Evolutionary conservation across 2,329 filamentous ascomycete species (phyloP).

Genomic region (Raffaelea arxii): DNA sequence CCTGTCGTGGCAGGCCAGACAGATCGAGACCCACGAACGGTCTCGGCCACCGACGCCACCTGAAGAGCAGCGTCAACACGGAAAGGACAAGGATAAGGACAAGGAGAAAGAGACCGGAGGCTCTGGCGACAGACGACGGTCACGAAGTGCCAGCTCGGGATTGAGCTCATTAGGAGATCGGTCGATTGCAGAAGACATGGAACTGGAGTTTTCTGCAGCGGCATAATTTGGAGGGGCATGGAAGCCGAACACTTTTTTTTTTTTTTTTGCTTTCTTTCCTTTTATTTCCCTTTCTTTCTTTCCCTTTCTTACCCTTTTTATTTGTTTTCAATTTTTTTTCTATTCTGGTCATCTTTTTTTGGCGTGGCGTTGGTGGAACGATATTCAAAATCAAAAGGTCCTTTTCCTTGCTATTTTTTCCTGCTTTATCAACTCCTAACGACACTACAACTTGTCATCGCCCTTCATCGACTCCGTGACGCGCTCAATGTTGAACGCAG

Average conservation of each 20-base stretch:
- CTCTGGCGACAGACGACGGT: constrained; percentile 19
- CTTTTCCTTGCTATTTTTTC: no score
- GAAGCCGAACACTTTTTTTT: not conserved
- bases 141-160: constrained; percentile 42
- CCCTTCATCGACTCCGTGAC: constrained; percentile 22
- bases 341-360: not conserved
- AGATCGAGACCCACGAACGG: constrained; percentile 17
- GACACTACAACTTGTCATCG: constrained; percentile 12
- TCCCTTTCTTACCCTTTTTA: not conserved
- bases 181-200: constrained; percentile 36
- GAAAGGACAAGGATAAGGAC: constrained; percentile 6
- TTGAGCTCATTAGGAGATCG: constrained; percentile 47
- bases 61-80: constrained; percentile 7
- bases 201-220: constrained; percentile 22
- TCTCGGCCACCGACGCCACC: constrained; percentile 8
- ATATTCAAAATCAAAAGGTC: no score
- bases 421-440: not conserved
- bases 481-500: constrained; percentile 65
- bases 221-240: not conserved
- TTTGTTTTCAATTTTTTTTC: not conserved
- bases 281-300: not conserved
- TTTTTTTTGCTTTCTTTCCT: constrained; percentile 8
- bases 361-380: not conserved
- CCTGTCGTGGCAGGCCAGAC: constrained; percentile 49
- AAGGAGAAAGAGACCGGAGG: constrained; percentile 7